Evolutionary conservation across 345 rosid genomes (phyloP).

Genomic region (Punica granatum): DNA sequence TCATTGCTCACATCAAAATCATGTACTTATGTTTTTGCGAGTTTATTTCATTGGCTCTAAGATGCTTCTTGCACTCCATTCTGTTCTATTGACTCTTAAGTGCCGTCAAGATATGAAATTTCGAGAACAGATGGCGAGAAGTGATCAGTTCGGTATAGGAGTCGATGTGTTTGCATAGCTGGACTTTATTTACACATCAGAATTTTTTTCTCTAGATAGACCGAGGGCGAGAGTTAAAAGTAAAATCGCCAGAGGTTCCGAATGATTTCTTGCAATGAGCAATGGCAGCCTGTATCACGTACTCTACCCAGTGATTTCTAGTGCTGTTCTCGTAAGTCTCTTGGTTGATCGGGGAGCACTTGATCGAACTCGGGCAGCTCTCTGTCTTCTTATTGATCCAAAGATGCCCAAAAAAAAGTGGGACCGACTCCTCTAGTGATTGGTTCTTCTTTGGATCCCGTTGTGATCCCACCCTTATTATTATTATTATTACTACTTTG

Average conservation of each 20-base stretch:
- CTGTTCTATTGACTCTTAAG: background rate
- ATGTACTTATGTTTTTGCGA: background rate
- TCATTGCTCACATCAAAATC: background rate
- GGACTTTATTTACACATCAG: background rate
- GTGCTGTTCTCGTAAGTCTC: background rate
- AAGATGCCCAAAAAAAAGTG: too few species aligned
- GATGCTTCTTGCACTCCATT: background rate
- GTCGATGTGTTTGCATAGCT: background rate
- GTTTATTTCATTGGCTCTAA: background rate
- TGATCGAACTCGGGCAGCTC: conserved; percentile 12
- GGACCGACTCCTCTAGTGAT: too few species aligned
- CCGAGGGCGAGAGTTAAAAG: background rate
- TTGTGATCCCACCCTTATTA: too few species aligned
- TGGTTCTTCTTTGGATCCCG: too few species aligned
- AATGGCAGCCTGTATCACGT: conserved; percentile 34
- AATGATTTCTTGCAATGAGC: conserved; percentile 37
- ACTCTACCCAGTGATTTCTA: conserved; percentile 8
- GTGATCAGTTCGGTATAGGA: background rate
- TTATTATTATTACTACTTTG: too few species aligned
- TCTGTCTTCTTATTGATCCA: background rate
- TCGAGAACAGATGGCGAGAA: background rate
- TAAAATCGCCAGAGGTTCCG: conserved; percentile 15
- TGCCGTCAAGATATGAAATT: background rate
- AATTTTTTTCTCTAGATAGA: background rate
- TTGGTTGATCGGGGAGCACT: conserved; percentile 20